Evolutionary conservation across 345 rosid genomes (phyloP), one percentile per base, ranked within the genome.

Genomic region (Microthlaspi erraticum): DNA sequence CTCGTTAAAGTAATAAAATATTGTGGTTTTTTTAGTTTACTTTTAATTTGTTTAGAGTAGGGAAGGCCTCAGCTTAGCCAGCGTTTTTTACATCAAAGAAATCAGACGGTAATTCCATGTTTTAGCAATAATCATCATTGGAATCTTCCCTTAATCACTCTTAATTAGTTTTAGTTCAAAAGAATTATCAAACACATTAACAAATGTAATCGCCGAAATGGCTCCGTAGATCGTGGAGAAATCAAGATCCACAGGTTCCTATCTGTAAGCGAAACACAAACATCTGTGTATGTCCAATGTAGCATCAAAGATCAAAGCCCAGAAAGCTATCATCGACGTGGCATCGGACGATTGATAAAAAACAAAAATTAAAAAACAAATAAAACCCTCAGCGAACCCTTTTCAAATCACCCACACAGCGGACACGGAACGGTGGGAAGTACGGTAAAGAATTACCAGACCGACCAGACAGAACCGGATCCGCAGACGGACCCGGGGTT

Each of bases 101-200:
- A 68, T 88, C 91, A 88, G 95, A 32, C 89, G 92, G 92, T 91
- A 91, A 88, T 91, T 86, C 94, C 91, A 88, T 83, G 78, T 57
- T 69, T 83, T 52, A 42, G 37, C 58, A 73, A 56, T 56, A 59
- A 44, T 20, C 52, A 31, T 55, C 63, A 20, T 23, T 3, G 55
- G 59, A 19, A 14, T 14, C n/a, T 32, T 32, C 76, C 54, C 53
- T 11, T 18, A 32, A 29, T 6, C 5, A 37, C 2, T 1, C n/a
- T 10, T 0, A 23, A 23, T 4, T 9, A 10, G 0, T 0, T 7
- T 17, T 41, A 2, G 4, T 3, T 10, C 26, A 29, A 10, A 11
- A 46, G 0, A 5, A 7, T 1, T 49, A n/a, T n/a, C n/a, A 19
- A 23, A 41, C 12, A 16, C 7, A 11, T n/a, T n/a, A n/a, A n/a